A percentile compares a stretch with the other conserved stretches of the same genome.
Evolutionary conservation across 495 filamentous ascomycete genomes (phyloP).

Genomic region (Daldinia decipiens): DNA sequence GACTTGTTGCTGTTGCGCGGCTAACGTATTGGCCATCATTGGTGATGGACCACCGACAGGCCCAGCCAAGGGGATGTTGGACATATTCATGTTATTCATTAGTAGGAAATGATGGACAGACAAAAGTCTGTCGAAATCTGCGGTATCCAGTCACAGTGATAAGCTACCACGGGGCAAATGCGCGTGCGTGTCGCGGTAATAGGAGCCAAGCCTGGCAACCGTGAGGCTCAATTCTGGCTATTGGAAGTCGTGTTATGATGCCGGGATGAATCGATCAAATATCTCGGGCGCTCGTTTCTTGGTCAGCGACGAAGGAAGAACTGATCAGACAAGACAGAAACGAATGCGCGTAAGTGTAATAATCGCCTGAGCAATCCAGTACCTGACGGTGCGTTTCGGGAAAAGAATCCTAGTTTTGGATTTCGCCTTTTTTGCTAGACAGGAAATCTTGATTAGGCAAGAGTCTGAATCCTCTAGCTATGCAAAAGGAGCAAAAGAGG

Average conservation of each 20-base stretch:
- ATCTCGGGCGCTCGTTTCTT: constrained; percentile 22
- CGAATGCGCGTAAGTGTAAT: constrained; percentile 28
- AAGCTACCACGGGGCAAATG: constrained; percentile 8
- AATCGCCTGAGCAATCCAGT: constrained; percentile 21
- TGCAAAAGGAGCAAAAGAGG: constrained; percentile 40
- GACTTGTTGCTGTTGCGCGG: constrained; percentile 53
- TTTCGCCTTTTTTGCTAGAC: constrained; percentile 18
- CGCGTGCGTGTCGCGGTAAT: constrained; percentile 38
- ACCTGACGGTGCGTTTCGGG: constrained; percentile 13
- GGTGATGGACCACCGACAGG: constrained; percentile 71
- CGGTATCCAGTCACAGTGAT: constrained; percentile 39
- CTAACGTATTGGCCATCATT: constrained; percentile 74
- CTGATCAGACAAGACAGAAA: constrained; percentile 14
- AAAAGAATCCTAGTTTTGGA: constrained; percentile 28
- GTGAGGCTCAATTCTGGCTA: neutral
- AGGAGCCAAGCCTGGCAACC: constrained; percentile 14
- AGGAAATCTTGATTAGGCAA: constrained; percentile 32
- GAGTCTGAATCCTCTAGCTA: constrained; percentile 31
- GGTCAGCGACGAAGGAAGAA: constrained; percentile 40
- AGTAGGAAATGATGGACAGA: constrained; percentile 43
- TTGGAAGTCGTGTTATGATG: constrained; percentile 6
- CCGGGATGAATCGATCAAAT: constrained; percentile 1
- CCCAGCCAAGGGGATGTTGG: constrained; percentile 69
- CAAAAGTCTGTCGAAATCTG: constrained; percentile 40
- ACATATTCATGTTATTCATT: constrained; percentile 82